These are phyloP conservation scores for Talaromyces sp. DNA, from an alignment of 2,329 filamentous ascomycete species.

Conservation along the genomic window DNA sequence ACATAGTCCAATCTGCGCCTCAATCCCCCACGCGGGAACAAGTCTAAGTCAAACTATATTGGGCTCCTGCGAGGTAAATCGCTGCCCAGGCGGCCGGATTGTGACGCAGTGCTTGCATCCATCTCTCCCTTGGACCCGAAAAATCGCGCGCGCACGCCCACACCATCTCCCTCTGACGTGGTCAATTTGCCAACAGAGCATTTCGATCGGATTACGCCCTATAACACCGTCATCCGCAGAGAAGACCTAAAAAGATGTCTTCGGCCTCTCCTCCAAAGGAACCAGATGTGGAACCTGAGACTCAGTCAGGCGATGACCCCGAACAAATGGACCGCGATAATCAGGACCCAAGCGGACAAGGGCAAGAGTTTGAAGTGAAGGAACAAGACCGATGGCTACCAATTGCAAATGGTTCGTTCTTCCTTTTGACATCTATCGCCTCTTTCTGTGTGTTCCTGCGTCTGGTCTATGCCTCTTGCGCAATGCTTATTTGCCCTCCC, in stretches of 20 bases:
- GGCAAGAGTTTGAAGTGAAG: conserved; percentile 95
- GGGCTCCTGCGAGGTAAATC: conserved; percentile 35
- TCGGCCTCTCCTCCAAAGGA: conserved; percentile 92
- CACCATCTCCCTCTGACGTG: conserved; percentile 41
- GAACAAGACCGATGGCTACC: conserved; percentile 99
- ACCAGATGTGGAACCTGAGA: conserved; percentile 81
- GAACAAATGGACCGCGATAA: conserved; percentile 75
- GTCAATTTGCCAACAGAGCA: conserved; percentile 40
- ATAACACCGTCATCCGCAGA: conserved; percentile 25
- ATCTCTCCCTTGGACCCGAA: conserved; percentile 18
- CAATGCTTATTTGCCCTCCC: conserved; percentile 53
- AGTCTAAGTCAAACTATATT: conserved; percentile 20
- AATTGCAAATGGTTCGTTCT: conserved; percentile 97
- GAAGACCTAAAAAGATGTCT: conserved; percentile 72
- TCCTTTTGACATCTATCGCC: background rate
- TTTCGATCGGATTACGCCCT: conserved; percentile 26
- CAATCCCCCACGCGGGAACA: conserved; percentile 30
- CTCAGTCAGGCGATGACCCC: conserved; percentile 87
- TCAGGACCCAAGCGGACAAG: conserved; percentile 68
- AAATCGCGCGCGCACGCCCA: conserved; percentile 10
- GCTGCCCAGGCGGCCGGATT: conserved; percentile 36
- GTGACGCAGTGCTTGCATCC: conserved; percentile 27
- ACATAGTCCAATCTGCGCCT: conserved; percentile 26
- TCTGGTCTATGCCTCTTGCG: conserved; percentile 28
- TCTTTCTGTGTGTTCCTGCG: conserved; percentile 31